Conservation (phyloP, 106 monocot genomes). For the Hemerocallis citrina region DNA sequence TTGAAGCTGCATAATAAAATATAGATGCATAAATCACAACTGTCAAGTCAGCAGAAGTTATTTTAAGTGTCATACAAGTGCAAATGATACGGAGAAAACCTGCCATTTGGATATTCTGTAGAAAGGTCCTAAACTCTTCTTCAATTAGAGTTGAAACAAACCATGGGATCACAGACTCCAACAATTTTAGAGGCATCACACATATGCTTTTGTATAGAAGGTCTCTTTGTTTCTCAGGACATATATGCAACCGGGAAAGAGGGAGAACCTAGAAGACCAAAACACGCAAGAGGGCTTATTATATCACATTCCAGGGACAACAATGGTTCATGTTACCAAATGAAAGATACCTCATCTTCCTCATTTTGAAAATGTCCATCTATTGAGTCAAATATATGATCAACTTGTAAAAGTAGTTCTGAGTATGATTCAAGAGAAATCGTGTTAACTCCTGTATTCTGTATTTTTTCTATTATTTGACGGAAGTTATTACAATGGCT, state of each 20-base stretch:
- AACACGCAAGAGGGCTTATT: neutral
- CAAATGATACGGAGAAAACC: too few relatives aligned
- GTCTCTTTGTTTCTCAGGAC: conserved; percentile 51
- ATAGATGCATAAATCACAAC: neutral
- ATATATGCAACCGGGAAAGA: conserved; percentile 58
- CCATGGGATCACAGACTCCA: conserved; percentile 85
- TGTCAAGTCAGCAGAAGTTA: too few relatives aligned
- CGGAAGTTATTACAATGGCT: conserved; percentile 57
- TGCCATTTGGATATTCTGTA: conserved; percentile 66
- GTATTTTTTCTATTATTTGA: conserved; percentile 64
- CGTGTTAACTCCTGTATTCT: conserved; percentile 45
- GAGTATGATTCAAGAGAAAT: conserved; percentile 57
- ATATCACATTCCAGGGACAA: neutral
- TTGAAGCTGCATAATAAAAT: conserved; percentile 39
- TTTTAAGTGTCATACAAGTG: too few relatives aligned
- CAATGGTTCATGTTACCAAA: neutral
- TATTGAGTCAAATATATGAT: conserved; percentile 69
- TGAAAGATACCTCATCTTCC: conserved; percentile 47
- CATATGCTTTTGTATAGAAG: conserved; percentile 66
- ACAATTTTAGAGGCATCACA: conserved; percentile 79
- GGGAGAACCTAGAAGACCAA: conserved; percentile 57
- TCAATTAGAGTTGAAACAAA: conserved; percentile 50
- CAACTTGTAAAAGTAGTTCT: conserved; percentile 54
- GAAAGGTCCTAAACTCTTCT: conserved; percentile 58
- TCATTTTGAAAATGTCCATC: conserved; percentile 65